Percentiles rank a stretch among this genome's conserved stretches.
Evolutionary conservation across 495 filamentous ascomycete genomes (phyloP).

Genomic region (Alectoria sarmentosa): DNA sequence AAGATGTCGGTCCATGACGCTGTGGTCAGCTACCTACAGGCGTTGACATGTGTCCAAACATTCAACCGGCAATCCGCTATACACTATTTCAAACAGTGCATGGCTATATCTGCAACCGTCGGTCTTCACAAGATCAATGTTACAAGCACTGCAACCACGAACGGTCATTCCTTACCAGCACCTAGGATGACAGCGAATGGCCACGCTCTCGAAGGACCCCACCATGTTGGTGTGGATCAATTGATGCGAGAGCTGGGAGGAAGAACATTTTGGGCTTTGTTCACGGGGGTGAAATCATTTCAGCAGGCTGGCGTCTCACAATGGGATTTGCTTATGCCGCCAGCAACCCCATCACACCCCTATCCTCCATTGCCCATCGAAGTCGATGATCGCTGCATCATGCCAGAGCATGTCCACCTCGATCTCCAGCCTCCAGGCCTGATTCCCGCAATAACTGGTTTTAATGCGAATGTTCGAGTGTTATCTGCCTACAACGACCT

Average conservation of each 20-base stretch:
- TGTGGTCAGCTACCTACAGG: conserved; percentile 77
- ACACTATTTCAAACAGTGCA: conserved; percentile 65
- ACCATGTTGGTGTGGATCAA: conserved; percentile 45
- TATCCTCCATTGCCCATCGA: conserved; percentile 77
- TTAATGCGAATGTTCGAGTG: conserved; percentile 68
- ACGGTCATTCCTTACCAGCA: conserved; percentile 10
- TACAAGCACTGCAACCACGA: conserved; percentile 6
- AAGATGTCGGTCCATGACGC: conserved; percentile 72
- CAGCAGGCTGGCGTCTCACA: conserved; percentile 63
- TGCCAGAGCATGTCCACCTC: conserved; percentile 49
- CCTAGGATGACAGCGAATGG: conserved; percentile 16
- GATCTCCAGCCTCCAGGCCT: conserved; percentile 49
- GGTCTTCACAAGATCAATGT: conserved; percentile 20
- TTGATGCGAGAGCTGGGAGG: conserved; percentile 72
- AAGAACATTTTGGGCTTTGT: conserved; percentile 71
- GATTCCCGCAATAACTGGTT: conserved; percentile 60
- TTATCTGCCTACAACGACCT: conserved; percentile 63
- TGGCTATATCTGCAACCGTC: conserved; percentile 46
- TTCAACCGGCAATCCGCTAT: conserved; percentile 59
- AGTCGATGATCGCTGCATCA: conserved; percentile 73
- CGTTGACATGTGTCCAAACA: conserved; percentile 60
- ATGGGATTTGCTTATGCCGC: conserved; percentile 57
- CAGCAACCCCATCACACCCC: conserved; percentile 61
- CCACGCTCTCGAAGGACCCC: conserved; percentile 16
- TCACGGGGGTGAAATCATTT: conserved; percentile 55